Evolutionary conservation across 2,329 filamentous ascomycete genomes (phyloP).

Genomic region (Tolypocladium guangdongense): DNA sequence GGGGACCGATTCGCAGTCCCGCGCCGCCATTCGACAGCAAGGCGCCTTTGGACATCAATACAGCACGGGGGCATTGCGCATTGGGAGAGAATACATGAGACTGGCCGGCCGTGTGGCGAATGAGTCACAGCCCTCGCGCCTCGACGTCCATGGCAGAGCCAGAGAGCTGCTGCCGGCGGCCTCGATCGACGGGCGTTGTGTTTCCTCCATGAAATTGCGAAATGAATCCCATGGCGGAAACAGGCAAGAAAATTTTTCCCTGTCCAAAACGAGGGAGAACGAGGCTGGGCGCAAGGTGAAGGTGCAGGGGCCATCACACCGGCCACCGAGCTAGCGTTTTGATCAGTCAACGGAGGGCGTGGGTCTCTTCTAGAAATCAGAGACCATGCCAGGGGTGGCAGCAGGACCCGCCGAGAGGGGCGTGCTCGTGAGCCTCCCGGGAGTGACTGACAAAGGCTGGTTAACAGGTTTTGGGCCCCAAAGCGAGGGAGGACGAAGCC

Average conservation of each 20-base stretch:
- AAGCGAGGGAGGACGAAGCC: neutral
- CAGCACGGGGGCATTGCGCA: conserved; percentile 6
- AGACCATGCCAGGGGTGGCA: neutral
- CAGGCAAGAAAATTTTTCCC: conserved; percentile 7
- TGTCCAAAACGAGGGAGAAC: conserved; percentile 5
- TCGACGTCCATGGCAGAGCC: neutral
- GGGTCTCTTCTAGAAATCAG: conserved; percentile 7
- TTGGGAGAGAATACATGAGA: conserved; percentile 10
- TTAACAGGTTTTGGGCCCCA: neutral
- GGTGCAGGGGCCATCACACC: conserved; percentile 1
- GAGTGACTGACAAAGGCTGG: neutral
- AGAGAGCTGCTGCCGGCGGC: neutral
- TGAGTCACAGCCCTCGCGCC: conserved; percentile 4
- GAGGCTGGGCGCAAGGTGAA: conserved; percentile 1
- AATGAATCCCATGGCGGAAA: conserved; percentile 4
- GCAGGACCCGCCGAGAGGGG: neutral
- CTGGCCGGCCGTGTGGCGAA: neutral
- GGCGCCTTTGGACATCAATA: conserved; percentile 14
- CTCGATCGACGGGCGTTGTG: neutral
- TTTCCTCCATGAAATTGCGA: conserved; percentile 2
- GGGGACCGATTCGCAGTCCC: neutral
- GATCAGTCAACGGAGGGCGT: conserved; percentile 1
- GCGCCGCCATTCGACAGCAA: conserved; percentile 9
- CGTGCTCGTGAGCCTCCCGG: neutral
- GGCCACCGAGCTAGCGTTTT: conserved; percentile 5